Percentiles rank a stretch among this genome's conserved stretches.
Evolutionary conservation across 2,329 filamentous ascomycete genomes (phyloP).

Genomic region (Cladosporium sphaerospermum): DNA sequence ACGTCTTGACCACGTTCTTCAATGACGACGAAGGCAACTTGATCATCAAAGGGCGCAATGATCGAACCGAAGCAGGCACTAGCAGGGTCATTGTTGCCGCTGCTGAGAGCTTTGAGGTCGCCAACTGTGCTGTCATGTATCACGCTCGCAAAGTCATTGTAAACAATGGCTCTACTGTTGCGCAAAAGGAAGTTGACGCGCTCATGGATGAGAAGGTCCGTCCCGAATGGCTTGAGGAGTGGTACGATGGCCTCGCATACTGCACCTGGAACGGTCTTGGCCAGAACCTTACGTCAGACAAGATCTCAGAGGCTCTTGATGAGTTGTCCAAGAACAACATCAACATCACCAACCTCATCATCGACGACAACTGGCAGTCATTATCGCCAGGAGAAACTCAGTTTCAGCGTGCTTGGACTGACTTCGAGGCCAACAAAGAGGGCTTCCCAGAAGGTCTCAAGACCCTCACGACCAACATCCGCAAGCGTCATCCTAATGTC

Average conservation of each 20-base stretch:
- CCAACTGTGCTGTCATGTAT: conserved; percentile 77
- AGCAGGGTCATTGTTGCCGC: conserved; percentile 64
- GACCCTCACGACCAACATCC: conserved; percentile 62
- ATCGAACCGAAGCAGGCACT: conserved; percentile 50
- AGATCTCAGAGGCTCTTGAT: conserved; percentile 69
- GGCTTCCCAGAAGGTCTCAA: conserved; percentile 78
- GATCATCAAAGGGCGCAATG: conserved; percentile 64
- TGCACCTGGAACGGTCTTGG: conserved; percentile 97
- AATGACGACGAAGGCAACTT: conserved; percentile 61
- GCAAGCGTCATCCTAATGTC: conserved; percentile 61
- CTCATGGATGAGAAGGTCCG: conserved; percentile 46
- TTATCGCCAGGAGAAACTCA: conserved; percentile 54
- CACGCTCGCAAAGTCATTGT: conserved; percentile 65
- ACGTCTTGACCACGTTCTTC: conserved; percentile 64
- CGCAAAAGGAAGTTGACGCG: conserved; percentile 39
- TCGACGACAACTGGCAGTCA: conserved; percentile 95
- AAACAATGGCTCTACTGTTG: conserved; percentile 38
- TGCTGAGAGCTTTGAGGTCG: conserved; percentile 65
- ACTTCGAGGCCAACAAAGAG: conserved; percentile 76
- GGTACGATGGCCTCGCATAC: conserved; percentile 89
- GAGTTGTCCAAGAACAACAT: conserved; percentile 65
- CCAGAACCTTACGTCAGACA: conserved; percentile 72
- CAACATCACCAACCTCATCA: conserved; percentile 76
- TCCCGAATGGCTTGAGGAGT: conserved; percentile 68
- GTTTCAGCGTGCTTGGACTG: conserved; percentile 57